phyloP scores from a whole-genome alignment of 495 filamentous ascomycete species.

The Staphylotrichum longicolle region DNA sequence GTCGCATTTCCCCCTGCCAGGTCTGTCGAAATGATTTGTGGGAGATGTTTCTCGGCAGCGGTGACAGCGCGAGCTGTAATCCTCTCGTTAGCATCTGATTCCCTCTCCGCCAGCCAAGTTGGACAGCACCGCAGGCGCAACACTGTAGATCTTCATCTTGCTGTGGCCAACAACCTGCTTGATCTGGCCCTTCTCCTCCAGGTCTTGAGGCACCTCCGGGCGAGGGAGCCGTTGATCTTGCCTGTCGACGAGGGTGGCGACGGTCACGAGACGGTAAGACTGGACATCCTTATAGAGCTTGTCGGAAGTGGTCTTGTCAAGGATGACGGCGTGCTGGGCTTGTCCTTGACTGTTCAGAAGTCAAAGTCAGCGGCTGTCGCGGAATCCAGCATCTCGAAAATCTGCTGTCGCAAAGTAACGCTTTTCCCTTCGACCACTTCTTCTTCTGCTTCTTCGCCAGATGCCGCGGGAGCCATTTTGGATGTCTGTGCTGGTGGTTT shows the following conservation, averaged over 20 bases:
- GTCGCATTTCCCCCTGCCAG: conserved; percentile 31
- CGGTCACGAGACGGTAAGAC: conserved; percentile 99
- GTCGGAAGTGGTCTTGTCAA: conserved; percentile 77
- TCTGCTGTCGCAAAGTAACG: conserved; percentile 11
- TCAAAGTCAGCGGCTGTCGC: conserved; percentile 26
- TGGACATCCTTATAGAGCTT: conserved; percentile 99
- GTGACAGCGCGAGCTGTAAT: conserved; percentile 58
- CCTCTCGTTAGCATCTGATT: conserved; percentile 37
- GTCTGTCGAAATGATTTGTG: conserved; percentile 35
- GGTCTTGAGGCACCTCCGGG: conserved; percentile 80
- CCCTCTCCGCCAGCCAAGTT: neutral
- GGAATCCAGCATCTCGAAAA: conserved; percentile 10
- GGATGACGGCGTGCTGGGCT: conserved; percentile 92
- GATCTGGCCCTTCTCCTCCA: conserved; percentile 97
- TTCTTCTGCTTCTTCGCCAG: conserved; percentile 99
- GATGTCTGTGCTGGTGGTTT: conserved; percentile 43
- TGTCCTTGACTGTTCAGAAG: conserved; percentile 87
- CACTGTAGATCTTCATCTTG: conserved; percentile 99
- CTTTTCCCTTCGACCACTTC: conserved; percentile 99
- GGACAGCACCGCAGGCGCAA: conserved; percentile 25
- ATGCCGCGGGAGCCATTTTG: conserved; percentile 71
- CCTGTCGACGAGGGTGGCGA: conserved; percentile 96
- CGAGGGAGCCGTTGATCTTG: conserved; percentile 99
- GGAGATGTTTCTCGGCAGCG: conserved; percentile 50
- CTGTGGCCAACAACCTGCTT: conserved; percentile 97